Evolutionary conservation across 2,329 filamentous ascomycete species (phyloP), one percentile per base, ranked within the genome.

Genomic region (Alternaria brassicae): DNA sequence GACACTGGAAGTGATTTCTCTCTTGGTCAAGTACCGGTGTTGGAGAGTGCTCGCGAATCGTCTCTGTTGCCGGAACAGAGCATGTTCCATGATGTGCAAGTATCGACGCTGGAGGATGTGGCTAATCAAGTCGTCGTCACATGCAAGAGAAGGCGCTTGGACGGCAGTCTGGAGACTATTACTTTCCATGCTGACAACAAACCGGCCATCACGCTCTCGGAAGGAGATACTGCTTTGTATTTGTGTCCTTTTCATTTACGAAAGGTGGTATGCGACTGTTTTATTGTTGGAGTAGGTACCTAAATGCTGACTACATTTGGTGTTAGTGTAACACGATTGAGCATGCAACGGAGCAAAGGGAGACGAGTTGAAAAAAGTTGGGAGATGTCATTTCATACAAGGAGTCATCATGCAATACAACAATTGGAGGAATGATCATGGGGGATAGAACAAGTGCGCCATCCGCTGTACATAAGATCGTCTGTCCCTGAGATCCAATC

Each of bases 381-480:
- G 42, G 28, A 66, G 39, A 57, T 49, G 42, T 64, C 36, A 58
- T 57, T 65, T 62, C 63, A 60, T 67, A 63, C 61, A 63, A 44
- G 66, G 59, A 61, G 48, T 49, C 55, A 49, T 27, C 41, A 56
- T 56, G 48, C 36, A 59, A 48, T 61, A 58, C 28, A 19, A 58
- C 48, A 58, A 42, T 57, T 44, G 51, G 51, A 59, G 41, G 54
- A 54, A 53, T 54, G 40, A 49, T 50, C 58, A 60, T 57, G 58
- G 53, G 52, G 54, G 53, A 62, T 59, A 49, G 41, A 65, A 66
- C 34, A 62, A 67, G 62, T 37, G 58, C 62, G 66, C 58, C 62
- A 59, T 68, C 68, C 68, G 71, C 73, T 74, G 68, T 75, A 75
- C 72, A 75, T 71, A 61, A 66, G 56, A 65, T 67, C 55, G 30